These are phyloP conservation scores for Sphagnum magellanicum DNA, from an alignment of 228 moss, liverwort and hornwort genomes.

Conservation along the genomic window DNA sequence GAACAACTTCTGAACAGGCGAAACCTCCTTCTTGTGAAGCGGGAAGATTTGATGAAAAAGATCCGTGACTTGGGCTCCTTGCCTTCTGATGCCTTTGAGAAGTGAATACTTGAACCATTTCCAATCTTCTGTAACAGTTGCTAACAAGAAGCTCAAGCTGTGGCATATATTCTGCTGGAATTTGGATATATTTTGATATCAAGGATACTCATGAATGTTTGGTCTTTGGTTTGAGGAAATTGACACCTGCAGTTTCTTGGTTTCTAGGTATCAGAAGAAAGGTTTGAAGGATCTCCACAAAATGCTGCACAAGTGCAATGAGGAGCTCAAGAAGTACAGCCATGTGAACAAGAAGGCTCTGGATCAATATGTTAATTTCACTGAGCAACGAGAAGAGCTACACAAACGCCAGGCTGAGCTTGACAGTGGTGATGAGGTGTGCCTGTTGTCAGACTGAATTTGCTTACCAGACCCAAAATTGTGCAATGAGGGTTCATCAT, in stretches of 20 bases:
- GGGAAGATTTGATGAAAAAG: constrained; percentile 97
- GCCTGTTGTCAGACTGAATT: background rate
- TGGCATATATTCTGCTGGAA: background rate
- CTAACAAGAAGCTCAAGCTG: too few species aligned
- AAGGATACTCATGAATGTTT: background rate
- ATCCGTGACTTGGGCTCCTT: constrained; percentile 97
- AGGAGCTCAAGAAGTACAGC: constrained; percentile 95
- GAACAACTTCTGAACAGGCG: constrained; percentile 94
- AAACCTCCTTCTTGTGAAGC: constrained; percentile 84
- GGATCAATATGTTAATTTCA: constrained; percentile 98
- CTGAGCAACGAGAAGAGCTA: constrained; percentile 97
- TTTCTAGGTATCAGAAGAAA: constrained; percentile 81
- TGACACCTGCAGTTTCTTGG: background rate
- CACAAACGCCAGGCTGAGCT: constrained; percentile 97
- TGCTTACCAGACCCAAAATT: background rate
- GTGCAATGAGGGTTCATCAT: too few species aligned
- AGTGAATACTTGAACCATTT: constrained; percentile 28
- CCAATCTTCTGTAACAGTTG: too few species aligned
- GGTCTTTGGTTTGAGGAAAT: background rate
- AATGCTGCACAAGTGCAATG: constrained; percentile 98
- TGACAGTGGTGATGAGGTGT: constrained; percentile 96
- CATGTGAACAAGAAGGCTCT: constrained; percentile 99
- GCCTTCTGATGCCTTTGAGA: constrained; percentile 99
- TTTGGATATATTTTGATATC: background rate
- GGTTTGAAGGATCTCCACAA: constrained; percentile 90